Percentiles rank a stretch among this genome's conserved stretches.
Conservation (phyloP, 345 rosid species). For the thale cress (Arabidopsis thaliana) region DNA sequence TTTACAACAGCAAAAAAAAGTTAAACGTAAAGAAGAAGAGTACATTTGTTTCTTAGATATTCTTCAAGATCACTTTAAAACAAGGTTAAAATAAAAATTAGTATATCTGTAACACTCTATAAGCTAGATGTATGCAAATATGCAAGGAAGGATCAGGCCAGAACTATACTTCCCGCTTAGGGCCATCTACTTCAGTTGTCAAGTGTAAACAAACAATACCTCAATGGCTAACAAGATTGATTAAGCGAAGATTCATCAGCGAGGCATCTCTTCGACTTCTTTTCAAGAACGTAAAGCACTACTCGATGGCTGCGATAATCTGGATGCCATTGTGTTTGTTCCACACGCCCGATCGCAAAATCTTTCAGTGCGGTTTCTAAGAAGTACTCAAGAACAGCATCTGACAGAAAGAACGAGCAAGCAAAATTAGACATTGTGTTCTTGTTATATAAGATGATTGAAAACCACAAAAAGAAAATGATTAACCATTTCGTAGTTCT, state of each 20-base stretch:
- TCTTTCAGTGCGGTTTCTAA: constrained; percentile 70
- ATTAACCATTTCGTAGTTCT: constrained; percentile 75
- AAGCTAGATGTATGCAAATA: no score
- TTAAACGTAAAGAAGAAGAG: no score
- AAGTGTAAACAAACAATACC: background rate
- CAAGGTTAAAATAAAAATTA: no score
- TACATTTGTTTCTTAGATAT: no score
- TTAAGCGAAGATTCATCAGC: constrained; percentile 34
- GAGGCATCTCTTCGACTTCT: constrained; percentile 51
- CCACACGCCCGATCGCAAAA: constrained; percentile 73
- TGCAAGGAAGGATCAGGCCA: no score
- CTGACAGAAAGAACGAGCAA: constrained; percentile 46
- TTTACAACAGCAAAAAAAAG: no score
- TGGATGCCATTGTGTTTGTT: constrained; percentile 85
- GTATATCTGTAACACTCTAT: no score
- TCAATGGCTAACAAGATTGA: constrained; percentile 38
- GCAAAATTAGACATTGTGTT: background rate
- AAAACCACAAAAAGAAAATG: constrained; percentile 30
- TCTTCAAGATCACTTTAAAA: no score
- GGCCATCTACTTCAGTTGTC: no score
- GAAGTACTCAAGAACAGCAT: constrained; percentile 82
- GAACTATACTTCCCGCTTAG: no score
- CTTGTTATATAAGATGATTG: background rate
- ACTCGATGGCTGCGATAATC: constrained; percentile 72
- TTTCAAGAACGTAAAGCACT: constrained; percentile 75